phyloP scores from a whole-genome alignment of 1,284 basidiomycete genomes.

The Laetiporus sulphureus region DNA sequence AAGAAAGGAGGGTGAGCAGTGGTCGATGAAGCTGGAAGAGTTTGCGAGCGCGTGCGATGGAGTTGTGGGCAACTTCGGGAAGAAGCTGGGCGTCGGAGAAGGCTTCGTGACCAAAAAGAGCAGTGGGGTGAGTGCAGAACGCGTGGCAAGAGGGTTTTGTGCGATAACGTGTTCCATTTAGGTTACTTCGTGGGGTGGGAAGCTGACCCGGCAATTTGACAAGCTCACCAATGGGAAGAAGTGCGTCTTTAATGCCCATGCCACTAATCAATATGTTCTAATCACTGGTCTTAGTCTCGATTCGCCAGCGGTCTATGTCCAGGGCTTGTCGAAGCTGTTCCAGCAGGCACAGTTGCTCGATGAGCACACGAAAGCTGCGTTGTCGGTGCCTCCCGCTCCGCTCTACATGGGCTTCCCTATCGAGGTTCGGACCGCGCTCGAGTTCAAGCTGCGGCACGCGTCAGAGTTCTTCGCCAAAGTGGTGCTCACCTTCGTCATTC shows the following conservation, averaged over 20 bases:
- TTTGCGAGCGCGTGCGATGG: conserved; percentile 77
- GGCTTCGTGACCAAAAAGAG: conserved; percentile 80
- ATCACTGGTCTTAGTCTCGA: conserved; percentile 55
- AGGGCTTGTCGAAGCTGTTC: conserved; percentile 74
- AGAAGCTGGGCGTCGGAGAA: conserved; percentile 85
- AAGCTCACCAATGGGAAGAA: conserved; percentile 89
- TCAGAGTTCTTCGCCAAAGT: conserved; percentile 92
- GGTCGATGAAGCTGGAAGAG: conserved; percentile 64
- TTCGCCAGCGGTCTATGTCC: conserved; percentile 82
- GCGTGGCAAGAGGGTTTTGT: no score
- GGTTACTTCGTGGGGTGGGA: conserved; percentile 72
- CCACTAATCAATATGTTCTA: conserved; percentile 12
- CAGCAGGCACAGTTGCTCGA: conserved; percentile 75
- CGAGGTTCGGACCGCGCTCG: conserved; percentile 59
- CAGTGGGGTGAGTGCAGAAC: conserved; percentile 50
- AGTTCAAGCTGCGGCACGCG: conserved; percentile 69
- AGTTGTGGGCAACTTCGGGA: conserved; percentile 77
- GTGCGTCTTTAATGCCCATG: conserved; percentile 39
- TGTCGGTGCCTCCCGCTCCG: conserved; percentile 55
- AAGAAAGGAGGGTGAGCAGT: conserved; percentile 64
- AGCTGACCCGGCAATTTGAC: conserved; percentile 79
- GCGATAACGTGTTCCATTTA: no score
- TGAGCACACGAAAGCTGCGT: conserved; percentile 76
- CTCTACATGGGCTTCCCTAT: conserved; percentile 65
- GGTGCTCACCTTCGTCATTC: conserved; percentile 87